These are phyloP conservation scores for Kentomonas sorsogonicus DNA, from an alignment of 208 protist genomes.

Conservation along the genomic window DNA sequence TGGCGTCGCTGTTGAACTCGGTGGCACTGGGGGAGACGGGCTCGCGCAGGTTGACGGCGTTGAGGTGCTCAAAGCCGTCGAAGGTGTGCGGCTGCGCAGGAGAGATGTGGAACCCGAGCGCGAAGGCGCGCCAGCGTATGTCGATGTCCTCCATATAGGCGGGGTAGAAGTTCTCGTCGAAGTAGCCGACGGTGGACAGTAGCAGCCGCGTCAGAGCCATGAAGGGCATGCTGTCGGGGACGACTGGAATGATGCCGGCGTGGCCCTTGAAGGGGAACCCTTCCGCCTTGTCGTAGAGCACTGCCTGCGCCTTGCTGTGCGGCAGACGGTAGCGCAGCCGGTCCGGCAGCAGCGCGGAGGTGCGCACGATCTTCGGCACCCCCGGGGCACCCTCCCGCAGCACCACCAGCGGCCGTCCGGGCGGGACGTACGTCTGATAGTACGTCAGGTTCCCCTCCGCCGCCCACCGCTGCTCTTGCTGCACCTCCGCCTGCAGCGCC, in stretches of 20 bases:
- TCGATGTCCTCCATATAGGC: constrained; percentile 49
- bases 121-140: constrained; percentile 16
- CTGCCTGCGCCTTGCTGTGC: constrained; percentile 10
- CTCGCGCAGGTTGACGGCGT: constrained; percentile 22
- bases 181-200: constrained; percentile 32
- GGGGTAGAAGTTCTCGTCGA: constrained; percentile 60
- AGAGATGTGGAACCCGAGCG: constrained; percentile 24
- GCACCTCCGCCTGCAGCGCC: no score
- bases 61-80: background rate
- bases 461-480: no score
- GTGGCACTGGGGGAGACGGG: constrained; percentile 8
- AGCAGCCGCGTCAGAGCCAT: constrained; percentile 34
- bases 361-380: constrained; percentile 11
- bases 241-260: constrained; percentile 42
- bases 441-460: no score
- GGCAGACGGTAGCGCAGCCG: constrained; percentile 27
- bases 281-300: no score
- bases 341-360: no score
- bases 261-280: constrained; percentile 19
- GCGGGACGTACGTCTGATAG: no score
- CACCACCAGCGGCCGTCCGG: no score
- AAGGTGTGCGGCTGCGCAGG: no score
- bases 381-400: no score
- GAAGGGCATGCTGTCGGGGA: no score
- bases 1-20: constrained; percentile 2